A percentile compares a stretch with the other conserved stretches of the same genome.
phyloP scores from a whole-genome alignment of 495 filamentous ascomycete genomes.

The Polyplosphaeria fusca region DNA sequence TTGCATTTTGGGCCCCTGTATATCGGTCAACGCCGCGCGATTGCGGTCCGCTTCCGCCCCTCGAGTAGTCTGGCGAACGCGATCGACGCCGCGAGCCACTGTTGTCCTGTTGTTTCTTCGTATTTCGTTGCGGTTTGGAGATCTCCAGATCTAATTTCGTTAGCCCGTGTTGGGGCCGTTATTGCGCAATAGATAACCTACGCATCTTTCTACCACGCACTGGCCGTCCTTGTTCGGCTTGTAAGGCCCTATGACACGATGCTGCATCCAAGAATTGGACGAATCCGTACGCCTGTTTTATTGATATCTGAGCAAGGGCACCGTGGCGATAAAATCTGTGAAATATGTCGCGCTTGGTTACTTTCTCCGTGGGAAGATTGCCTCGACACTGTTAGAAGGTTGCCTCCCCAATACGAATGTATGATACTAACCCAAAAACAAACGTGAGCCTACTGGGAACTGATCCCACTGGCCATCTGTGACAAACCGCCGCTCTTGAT shows the following conservation, averaged over 20 bases:
- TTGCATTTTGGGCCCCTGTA: conserved; percentile 22
- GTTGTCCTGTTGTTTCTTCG: conserved; percentile 48
- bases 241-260: conserved; percentile 70
- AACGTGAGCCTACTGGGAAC: conserved; percentile 77
- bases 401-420: neutral
- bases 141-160: conserved; percentile 93
- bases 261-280: conserved; percentile 81
- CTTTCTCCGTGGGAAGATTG: conserved; percentile 87
- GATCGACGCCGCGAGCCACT: conserved; percentile 54
- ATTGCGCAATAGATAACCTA: too few species aligned
- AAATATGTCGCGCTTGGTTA: conserved; percentile 91
- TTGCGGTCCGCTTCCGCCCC: conserved; percentile 42
- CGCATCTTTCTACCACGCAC: conserved; percentile 85
- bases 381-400: conserved; percentile 52
- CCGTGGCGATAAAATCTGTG: conserved; percentile 84
- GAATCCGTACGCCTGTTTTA: conserved; percentile 96
- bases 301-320: conserved; percentile 86
- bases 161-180: too few species aligned
- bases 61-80: conserved; percentile 66
- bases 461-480: conserved; percentile 90
- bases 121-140: conserved; percentile 82
- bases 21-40: conserved; percentile 36
- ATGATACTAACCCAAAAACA: conserved; percentile 80
- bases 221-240: conserved; percentile 70
- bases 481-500: conserved; percentile 74